Conservation (phyloP, 768 basidiomycete genomes). For the Mycena alexandri region DNA sequence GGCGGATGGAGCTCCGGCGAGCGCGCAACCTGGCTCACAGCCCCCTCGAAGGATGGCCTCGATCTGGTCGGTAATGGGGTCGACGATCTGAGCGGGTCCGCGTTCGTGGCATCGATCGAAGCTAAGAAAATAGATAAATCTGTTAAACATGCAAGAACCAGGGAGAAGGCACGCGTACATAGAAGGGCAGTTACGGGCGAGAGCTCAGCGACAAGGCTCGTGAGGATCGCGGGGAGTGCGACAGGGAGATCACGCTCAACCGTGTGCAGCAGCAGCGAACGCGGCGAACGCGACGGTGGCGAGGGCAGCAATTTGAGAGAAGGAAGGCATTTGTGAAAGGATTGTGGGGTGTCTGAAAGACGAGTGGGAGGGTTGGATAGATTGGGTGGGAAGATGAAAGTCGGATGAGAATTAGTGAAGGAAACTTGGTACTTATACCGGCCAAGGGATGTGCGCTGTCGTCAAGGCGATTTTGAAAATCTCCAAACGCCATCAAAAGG, state of each 20-base stretch:
- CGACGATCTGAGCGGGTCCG: slow-evolving; percentile 24
- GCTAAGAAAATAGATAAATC: slow-evolving; percentile 2
- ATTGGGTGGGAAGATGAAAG: slow-evolving; percentile 25
- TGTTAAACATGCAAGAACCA: neutral
- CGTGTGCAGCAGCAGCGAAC: slow-evolving; percentile 28
- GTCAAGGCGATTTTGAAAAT: slow-evolving; percentile 17
- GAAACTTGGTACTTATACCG: slow-evolving; percentile 8
- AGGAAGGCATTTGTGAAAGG: slow-evolving; percentile 35
- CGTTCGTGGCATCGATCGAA: slow-evolving; percentile 25
- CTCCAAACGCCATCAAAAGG: neutral
- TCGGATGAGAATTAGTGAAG: neutral
- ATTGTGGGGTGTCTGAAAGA: slow-evolving; percentile 34
- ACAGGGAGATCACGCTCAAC: slow-evolving; percentile 5
- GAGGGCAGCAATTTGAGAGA: slow-evolving; percentile 28
- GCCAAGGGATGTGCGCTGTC: neutral
- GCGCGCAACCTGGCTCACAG: slow-evolving; percentile 23
- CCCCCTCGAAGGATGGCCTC: slow-evolving; percentile 1
- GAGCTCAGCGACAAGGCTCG: slow-evolving; percentile 10
- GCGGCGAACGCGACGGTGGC: slow-evolving; percentile 32
- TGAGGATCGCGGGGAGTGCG: slow-evolving; percentile 31
- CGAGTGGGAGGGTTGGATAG: slow-evolving; percentile 13
- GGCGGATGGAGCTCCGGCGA: slow-evolving; percentile 25
- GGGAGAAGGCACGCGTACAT: slow-evolving; percentile 10
- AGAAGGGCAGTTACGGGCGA: slow-evolving; percentile 27
- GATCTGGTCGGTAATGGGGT: slow-evolving; percentile 22